Evolutionary conservation across 345 rosid species (phyloP).

Genomic region (Pistacia integerrima): DNA sequence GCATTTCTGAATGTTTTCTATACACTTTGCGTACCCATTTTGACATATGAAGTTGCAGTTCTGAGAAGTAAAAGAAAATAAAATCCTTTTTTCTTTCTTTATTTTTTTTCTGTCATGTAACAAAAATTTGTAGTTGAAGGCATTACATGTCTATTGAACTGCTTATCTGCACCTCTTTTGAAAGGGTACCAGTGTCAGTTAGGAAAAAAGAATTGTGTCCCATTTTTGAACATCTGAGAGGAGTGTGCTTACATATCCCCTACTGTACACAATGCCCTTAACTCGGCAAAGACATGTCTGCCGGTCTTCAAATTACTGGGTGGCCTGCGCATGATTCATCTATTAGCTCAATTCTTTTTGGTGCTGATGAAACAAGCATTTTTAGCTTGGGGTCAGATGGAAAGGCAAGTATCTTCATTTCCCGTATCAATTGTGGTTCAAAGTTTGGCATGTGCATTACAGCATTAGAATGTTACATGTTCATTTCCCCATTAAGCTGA

Average conservation of each 20-base stretch:
- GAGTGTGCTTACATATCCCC: neutral
- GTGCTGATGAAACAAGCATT: constrained; percentile 74
- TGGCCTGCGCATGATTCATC: constrained; percentile 85
- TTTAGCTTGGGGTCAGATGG: constrained; percentile 74
- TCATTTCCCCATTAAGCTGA: constrained; percentile 1
- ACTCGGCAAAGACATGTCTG: constrained; percentile 67
- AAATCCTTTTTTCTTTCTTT: neutral
- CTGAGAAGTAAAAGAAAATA: neutral
- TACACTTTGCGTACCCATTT: neutral
- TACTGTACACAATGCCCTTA: constrained; percentile 31
- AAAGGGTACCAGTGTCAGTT: constrained; percentile 1
- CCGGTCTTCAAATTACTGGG: constrained; percentile 73
- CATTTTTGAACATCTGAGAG: neutral
- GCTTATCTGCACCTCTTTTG: constrained; percentile 9
- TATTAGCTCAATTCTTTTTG: constrained; percentile 65
- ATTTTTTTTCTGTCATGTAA: neutral
- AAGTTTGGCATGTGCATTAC: neutral
- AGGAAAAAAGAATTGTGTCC: neutral
- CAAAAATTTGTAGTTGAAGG: too few relatives aligned
- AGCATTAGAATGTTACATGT: neutral
- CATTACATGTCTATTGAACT: neutral
- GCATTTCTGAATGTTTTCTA: neutral
- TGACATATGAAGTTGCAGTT: neutral
- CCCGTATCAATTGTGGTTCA: neutral
- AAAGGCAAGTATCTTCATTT: constrained; percentile 39